phyloP scores from a whole-genome alignment of 2,329 filamentous ascomycete species.

The Colletotrichum sp. region DNA sequence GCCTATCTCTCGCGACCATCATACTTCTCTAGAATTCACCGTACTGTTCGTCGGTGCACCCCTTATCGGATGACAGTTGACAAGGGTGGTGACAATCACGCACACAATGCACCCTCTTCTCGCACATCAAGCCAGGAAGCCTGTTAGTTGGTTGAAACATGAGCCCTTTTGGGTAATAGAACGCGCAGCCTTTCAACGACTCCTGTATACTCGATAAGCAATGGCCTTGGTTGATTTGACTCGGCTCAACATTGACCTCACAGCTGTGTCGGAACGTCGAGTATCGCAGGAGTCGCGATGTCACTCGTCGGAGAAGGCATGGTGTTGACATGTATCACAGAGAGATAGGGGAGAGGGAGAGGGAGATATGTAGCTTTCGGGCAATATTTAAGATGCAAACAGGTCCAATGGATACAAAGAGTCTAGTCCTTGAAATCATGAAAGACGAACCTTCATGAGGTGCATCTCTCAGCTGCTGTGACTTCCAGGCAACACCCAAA shows the following conservation, averaged over 20 bases:
- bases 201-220: not conserved
- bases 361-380: not conserved
- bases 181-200: not conserved
- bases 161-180: not conserved
- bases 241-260: not conserved
- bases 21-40: no score
- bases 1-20: not conserved
- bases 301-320: rapidly evolving
- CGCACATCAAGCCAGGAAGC: not conserved
- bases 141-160: not conserved
- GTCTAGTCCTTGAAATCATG: no score
- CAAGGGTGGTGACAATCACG: not conserved
- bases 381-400: not conserved
- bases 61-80: not conserved
- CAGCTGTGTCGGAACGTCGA: not conserved
- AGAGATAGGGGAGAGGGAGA: not conserved
- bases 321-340: not conserved
- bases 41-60: not conserved
- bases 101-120: not conserved
- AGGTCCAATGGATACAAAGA: not conserved
- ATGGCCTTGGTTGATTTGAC: not conserved
- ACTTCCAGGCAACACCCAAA: not conserved
- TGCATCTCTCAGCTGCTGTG: not conserved
- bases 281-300: not conserved
- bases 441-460: no score